Percentiles rank a stretch among this genome's conserved stretches.
Conservation (phyloP, 495 filamentous ascomycete species). For the Penicillium cinerascens region DNA sequence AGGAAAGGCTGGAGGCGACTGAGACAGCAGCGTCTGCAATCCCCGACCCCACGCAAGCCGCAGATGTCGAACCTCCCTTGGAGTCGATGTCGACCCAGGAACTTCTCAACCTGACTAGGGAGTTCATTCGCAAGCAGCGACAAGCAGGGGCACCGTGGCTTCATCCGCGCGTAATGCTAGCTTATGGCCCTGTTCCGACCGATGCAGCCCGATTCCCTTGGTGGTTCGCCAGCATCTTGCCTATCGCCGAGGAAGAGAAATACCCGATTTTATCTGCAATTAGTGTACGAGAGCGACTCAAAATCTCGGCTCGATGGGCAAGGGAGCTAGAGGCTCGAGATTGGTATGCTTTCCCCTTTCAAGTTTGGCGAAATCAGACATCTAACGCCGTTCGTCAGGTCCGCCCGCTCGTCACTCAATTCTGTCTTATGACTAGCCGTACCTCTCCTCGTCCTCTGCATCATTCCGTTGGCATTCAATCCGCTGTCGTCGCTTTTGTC, state of each 20-base stretch:
- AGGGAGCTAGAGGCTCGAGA: slow-evolving; percentile 64
- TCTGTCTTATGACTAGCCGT: slow-evolving; percentile 52
- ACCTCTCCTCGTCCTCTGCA: slow-evolving; percentile 41
- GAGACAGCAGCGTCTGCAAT: slow-evolving; percentile 45
- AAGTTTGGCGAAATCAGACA: not conserved
- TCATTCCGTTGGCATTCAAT: slow-evolving; percentile 26
- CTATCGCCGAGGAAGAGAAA: slow-evolving; percentile 72
- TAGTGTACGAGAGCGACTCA: slow-evolving; percentile 75
- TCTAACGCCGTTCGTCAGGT: slow-evolving; percentile 25
- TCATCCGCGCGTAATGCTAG: slow-evolving; percentile 59
- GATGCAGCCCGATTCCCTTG: slow-evolving; percentile 80
- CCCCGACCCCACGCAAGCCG: slow-evolving; percentile 13
- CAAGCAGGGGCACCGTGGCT: slow-evolving; percentile 68
- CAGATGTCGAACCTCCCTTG: slow-evolving; percentile 35
- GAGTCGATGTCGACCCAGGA: slow-evolving; percentile 65
- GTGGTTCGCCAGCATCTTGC: slow-evolving; percentile 84
- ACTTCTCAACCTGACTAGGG: slow-evolving; percentile 58
- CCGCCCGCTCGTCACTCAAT: slow-evolving; percentile 28
- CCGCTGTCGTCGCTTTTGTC: slow-evolving; percentile 18
- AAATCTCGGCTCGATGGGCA: slow-evolving; percentile 75
- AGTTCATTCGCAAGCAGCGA: slow-evolving; percentile 66
- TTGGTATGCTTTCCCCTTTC: slow-evolving; percentile 55
- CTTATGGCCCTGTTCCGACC: slow-evolving; percentile 72
- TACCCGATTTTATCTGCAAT: slow-evolving; percentile 66
- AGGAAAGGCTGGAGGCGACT: slow-evolving; percentile 66